Percentiles rank a stretch among this genome's conserved stretches.
These are phyloP conservation scores for Leishmania arabica DNA, from an alignment of 208 protist species.

Conservation along the genomic window DNA sequence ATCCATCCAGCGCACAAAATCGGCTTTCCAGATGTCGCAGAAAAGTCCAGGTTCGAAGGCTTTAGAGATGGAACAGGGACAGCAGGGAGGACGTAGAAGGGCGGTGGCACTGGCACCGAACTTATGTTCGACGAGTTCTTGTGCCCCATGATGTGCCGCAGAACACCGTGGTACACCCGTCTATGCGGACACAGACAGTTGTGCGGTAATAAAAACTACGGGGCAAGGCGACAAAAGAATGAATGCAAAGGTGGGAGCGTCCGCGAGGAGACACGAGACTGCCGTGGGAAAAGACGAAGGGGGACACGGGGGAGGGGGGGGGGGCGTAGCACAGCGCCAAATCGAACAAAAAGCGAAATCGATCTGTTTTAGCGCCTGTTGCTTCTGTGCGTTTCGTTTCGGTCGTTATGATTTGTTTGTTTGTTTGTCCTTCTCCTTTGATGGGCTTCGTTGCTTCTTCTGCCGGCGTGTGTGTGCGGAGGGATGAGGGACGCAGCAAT, in stretches of 20 bases:
- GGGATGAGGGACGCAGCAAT: neutral
- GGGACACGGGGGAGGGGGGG: too few species aligned
- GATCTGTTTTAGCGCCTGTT: neutral
- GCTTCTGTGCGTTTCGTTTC: neutral
- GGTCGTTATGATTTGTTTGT: too few species aligned
- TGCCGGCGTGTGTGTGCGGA: too few species aligned
- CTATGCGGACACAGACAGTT: neutral
- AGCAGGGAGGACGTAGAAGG: constrained; percentile 22
- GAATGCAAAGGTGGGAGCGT: neutral
- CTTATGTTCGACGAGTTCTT: constrained; percentile 12
- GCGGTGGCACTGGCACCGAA: constrained; percentile 4
- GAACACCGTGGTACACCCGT: neutral
- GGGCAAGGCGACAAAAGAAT: neutral
- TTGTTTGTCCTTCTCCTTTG: too few species aligned
- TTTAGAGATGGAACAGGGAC: constrained; percentile 26
- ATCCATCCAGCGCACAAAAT: constrained; percentile 49
- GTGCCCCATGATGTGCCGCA: constrained; percentile 17
- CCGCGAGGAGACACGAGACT: neutral
- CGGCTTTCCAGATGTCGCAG: constrained; percentile 25
- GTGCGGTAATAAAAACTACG: neutral
- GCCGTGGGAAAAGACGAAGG: neutral
- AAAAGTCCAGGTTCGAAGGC: constrained; percentile 28
- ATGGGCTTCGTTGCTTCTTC: too few species aligned
- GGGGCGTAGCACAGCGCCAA: neutral
- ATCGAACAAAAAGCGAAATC: neutral